Evolutionary conservation across 805 yeast species (phyloP), one percentile per base, ranked within the genome.

Genomic region (Wickerhamia fluorescens): DNA sequence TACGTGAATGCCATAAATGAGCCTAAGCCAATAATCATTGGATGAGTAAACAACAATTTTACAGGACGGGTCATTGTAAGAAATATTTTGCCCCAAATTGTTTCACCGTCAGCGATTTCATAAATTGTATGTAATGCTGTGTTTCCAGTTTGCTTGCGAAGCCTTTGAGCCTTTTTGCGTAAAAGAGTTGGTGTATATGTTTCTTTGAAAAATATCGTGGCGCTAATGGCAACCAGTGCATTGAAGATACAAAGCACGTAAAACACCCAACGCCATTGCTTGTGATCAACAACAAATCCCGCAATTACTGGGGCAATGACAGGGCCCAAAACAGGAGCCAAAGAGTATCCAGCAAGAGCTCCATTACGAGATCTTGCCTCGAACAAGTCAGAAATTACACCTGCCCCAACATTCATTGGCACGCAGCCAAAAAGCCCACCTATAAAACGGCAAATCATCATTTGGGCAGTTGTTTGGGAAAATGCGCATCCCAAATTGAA

Each of bases 391-490:
- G 81, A 75, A 23, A 79, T 53, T 6, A 74, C 69, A 13, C 85
- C 86, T 1, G 83, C 82, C 14, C 83, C 84, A 6, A 77, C 77
- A 25, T 77, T 73, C 20, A 78, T 54, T 2, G 86, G 79, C 0
- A 82, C 77, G 30, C 78, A 69, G 5, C 81, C 83, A 29, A 76
- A 73, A n/a, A 70, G 49, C 3, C 87, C 87, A 2, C 81, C 79
- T 2, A 78, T 45, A 28, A 78, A 71, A 25, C 87, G 59, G 35
- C 69, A 73, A 9, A 75, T 66, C 33, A 79, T 51, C 33, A 83
- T 56, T 19, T 79, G 83, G 6, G 75, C 77, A 0, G 73, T 61
- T 28, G 58, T 74, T 12, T 68, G 61, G 4, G 80, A 66, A 35
- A 78, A 69, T 3, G 75, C 83, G 36, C 84, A 77, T 4, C 73